Evolutionary conservation across 2,329 filamentous ascomycete species (phyloP).

Genomic region (Calonectria montana): DNA sequence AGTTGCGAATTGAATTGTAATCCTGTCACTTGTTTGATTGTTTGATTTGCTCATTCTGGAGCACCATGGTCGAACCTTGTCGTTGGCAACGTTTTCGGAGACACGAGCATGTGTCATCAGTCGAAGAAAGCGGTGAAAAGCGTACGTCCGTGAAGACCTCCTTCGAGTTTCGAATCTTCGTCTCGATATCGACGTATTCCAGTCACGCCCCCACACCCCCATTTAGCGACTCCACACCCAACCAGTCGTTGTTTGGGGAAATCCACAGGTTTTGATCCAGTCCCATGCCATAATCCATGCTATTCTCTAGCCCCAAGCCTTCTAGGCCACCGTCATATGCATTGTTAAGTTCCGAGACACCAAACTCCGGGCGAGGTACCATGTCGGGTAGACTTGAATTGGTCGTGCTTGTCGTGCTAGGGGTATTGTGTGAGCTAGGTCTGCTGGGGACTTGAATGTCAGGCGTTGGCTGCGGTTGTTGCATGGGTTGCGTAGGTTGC

Average conservation of each 20-base stretch:
- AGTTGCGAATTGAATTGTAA: too few relatives aligned
- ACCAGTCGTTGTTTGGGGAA: constrained; percentile 45
- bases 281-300: constrained; percentile 56
- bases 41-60: background rate
- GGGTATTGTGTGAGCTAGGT: constrained; percentile 7
- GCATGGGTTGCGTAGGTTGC: constrained; percentile 24
- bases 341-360: constrained; percentile 59
- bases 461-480: background rate
- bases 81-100: background rate
- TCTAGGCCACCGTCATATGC: constrained; percentile 62
- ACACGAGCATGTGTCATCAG: background rate
- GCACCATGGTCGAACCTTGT: background rate
- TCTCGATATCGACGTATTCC: background rate
- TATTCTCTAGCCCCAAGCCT: constrained; percentile 58
- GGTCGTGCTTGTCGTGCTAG: constrained; percentile 5
- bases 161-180: background rate
- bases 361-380: constrained; percentile 41
- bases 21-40: background rate
- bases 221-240: constrained; percentile 47
- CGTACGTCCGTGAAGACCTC: background rate
- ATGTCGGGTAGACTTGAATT: constrained; percentile 32
- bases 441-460: constrained; percentile 32
- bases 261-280: constrained; percentile 53
- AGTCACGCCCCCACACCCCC: constrained; percentile 45
- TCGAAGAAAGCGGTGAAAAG: background rate